These are phyloP conservation scores for Buddleja alternifolia DNA, from an alignment of 257 asterid species.

Conservation along the genomic window DNA sequence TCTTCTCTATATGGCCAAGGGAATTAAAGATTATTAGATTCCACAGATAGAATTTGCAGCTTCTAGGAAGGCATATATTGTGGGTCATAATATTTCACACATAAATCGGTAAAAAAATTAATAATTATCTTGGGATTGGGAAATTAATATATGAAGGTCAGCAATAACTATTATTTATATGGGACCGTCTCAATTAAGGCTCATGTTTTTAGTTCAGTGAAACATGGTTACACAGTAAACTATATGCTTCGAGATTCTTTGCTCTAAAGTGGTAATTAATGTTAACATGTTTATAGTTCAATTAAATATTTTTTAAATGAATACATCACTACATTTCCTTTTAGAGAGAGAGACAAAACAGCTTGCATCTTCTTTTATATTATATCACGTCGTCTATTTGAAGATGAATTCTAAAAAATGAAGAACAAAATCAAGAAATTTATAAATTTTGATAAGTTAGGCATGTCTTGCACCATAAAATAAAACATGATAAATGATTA, in stretches of 20 bases:
- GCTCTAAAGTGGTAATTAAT: not conserved
- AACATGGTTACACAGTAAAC: slow-evolving; percentile 15
- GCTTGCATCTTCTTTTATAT: too few relatives aligned
- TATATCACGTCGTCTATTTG: not conserved
- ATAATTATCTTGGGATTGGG: not conserved
- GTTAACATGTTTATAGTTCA: not conserved
- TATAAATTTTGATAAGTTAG: not conserved
- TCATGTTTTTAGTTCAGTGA: slow-evolving; percentile 16
- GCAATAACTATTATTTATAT: slow-evolving; percentile 18
- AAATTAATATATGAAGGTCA: slow-evolving; percentile 15
- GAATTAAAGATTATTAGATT: slow-evolving; percentile 26
- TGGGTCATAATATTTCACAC: slow-evolving; percentile 10
- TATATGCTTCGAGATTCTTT: slow-evolving; percentile 23
- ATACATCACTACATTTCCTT: too few relatives aligned
- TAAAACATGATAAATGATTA: too few relatives aligned
- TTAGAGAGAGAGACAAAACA: not conserved
- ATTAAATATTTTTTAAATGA: not conserved
- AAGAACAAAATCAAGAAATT: not conserved
- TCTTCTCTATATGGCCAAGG: not conserved
- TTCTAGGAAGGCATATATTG: slow-evolving; percentile 21
- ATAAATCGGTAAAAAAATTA: not conserved
- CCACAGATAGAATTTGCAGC: slow-evolving; percentile 25
- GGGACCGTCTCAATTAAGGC: slow-evolving; percentile 3
- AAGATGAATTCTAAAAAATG: not conserved
- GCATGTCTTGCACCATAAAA: not conserved